Evolutionary conservation across 176 grass and related monocot species (phyloP).

Genomic region (Stipa capillata): DNA sequence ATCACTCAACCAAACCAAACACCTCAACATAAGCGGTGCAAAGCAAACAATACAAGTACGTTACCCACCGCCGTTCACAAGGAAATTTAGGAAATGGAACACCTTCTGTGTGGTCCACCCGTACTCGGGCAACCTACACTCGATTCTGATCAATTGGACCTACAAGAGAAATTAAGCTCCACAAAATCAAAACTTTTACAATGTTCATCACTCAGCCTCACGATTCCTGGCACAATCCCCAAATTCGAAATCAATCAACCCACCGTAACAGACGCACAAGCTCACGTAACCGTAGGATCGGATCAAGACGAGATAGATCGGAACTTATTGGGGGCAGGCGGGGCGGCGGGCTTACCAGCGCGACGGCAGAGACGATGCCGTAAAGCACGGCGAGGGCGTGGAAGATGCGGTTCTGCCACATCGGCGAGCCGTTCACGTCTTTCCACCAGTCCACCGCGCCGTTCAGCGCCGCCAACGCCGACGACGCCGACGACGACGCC

Average conservation of each 20-base stretch:
- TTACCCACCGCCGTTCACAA: conserved; percentile 84
- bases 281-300: neutral
- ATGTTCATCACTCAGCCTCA: neutral
- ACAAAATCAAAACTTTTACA: neutral
- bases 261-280: neutral
- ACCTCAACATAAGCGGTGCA: neutral
- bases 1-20: neutral
- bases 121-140: conserved; percentile 94
- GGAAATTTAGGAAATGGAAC: conserved; percentile 96
- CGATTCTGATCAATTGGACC: conserved; percentile 99
- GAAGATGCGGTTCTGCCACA: conserved; percentile 91
- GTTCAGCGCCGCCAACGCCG: conserved; percentile 25
- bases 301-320: neutral
- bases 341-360: conserved; percentile 37
- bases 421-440: conserved; percentile 55
- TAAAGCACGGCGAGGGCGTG: conserved; percentile 70
- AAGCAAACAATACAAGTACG: neutral
- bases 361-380: conserved; percentile 57
- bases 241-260: neutral
- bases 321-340: neutral
- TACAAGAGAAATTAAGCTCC: conserved; percentile 17
- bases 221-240: neutral
- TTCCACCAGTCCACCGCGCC: conserved; percentile 74
- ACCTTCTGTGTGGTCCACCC: conserved; percentile 99
- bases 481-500: too few species aligned